A percentile compares a stretch with the other conserved stretches of the same genome.
phyloP scores from a whole-genome alignment of 306 rosid species.

The apple (Malus domestica) region ASM211411v1 NC_041800.1:1368501-1369000 shows the following conservation, averaged over 20 bases:
- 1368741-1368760: background rate
- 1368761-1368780: background rate
- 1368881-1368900: no score
- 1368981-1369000: no score
- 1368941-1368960: no score
- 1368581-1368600: background rate
- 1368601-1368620: conserved; percentile 93
- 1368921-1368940: no score
- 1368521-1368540: background rate
- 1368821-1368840: no score
- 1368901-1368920: no score
- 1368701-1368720: no score
- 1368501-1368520: background rate
- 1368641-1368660: conserved; percentile 86
- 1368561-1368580: no score
- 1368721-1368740: no score
- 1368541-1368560: background rate
- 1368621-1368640: conserved; percentile 88
- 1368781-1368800: background rate
- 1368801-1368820: background rate
- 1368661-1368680: background rate
- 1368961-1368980: no score
- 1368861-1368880: background rate
- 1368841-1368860: background rate
- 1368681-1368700: no score